Evolutionary conservation across 73 alveolate species (phyloP), one percentile per base, ranked within the genome.

Genomic region (Paramecium biaurelia): DNA sequence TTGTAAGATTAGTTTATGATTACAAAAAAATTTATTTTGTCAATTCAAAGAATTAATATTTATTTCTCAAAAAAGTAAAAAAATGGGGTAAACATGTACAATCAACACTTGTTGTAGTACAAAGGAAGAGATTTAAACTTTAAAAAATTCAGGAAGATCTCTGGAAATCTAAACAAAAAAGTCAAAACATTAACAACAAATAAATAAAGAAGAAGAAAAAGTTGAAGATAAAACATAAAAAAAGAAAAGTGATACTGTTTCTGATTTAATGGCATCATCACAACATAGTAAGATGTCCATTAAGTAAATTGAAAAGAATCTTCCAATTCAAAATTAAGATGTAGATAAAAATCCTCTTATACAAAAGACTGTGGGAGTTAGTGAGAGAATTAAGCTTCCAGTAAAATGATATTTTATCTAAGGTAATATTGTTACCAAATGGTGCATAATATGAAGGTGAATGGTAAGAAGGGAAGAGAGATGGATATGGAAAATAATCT

Each of bases 371-470:
- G 38, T 74, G 14, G 87, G 67, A 11, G 18, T 4, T 2, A n/a
- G 38, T 5, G 87, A 74, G 26, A 28, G 87, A 74, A 41, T 74
- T 28, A 74, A 74, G 34, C 38, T 74, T n/a, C 68, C 87, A 37
- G 87, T 74, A 34, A 18, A 12, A 34, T 37, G 37, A 11, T 74
- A 5, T 9, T 2, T 6, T 2, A 53, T 53, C 15, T 15, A n/a
- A 34, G 57, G 12, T 28, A 35, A 85, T 93, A 38, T 76, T 28
- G 67, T 43, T 93, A 92, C 95, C 53, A 47, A 92, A 82, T 89
- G 97, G 96, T 53, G 96, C 93, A 12, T 70, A 49, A 42, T 95
- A 93, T 93, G 93, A 93, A 70, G 94, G 92, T 15, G 95, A 95
- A 14, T 85, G 86, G 92, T 56, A 90, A 56, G 68, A 92, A 74